phyloP scores from a whole-genome alignment of 805 yeast species.

The Starmerella vitae region DNA sequence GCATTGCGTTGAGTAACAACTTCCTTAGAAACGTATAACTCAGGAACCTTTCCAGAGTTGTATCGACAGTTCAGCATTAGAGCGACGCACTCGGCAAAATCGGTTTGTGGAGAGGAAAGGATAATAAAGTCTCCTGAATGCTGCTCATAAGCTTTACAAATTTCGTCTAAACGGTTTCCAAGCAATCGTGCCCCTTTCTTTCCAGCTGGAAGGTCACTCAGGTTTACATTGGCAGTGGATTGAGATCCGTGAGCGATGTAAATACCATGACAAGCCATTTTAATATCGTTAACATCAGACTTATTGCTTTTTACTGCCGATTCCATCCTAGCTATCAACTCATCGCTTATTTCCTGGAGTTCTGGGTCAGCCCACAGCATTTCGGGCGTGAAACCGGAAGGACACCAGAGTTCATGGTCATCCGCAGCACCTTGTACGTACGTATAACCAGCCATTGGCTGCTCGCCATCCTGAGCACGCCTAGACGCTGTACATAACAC shows the following conservation, averaged over 20 bases:
- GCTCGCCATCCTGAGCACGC: constrained; percentile 46
- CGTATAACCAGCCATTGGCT: constrained; percentile 34
- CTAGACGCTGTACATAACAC: constrained; percentile 50
- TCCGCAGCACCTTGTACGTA: constrained; percentile 93
- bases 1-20: constrained; percentile 45
- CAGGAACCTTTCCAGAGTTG: constrained; percentile 35
- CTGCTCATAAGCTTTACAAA: constrained; percentile 27
- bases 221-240: too few species aligned
- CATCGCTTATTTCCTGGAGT: constrained; percentile 23
- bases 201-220: constrained; percentile 21
- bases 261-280: too few species aligned
- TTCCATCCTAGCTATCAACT: constrained; percentile 17
- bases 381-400: constrained; percentile 35
- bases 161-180: constrained; percentile 34
- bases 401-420: constrained; percentile 81
- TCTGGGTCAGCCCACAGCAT: constrained; percentile 49
- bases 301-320: background rate
- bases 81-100: constrained; percentile 49
- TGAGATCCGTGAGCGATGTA: too few species aligned
- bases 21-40: constrained; percentile 34
- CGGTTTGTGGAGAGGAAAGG: constrained; percentile 52
- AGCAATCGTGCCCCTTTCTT: constrained; percentile 59
- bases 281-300: background rate
- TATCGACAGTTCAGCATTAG: constrained; percentile 38
- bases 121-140: constrained; percentile 11